Evolutionary conservation across 352 stramenopile genomes (phyloP).

Genomic region (Phytophthora sansomeana): DNA sequence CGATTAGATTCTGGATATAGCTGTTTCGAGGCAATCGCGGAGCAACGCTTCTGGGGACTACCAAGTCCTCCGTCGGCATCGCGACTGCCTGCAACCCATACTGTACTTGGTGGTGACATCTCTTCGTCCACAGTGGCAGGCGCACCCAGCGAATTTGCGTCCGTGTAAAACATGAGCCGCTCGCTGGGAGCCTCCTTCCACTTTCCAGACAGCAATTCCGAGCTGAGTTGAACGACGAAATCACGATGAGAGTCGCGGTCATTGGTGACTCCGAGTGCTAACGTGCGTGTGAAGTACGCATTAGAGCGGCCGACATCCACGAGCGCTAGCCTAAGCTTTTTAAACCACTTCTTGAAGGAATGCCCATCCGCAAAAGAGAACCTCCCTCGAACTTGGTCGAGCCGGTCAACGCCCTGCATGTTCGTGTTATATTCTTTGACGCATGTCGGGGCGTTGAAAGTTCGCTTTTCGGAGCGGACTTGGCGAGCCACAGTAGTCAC

Average conservation of each 20-base stretch:
- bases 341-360: constrained; percentile 44
- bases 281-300: constrained; percentile 4
- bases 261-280: too few species aligned
- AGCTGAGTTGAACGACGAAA: constrained; percentile 3
- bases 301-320: too few species aligned
- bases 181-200: constrained; percentile 17
- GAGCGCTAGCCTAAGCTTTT: too few species aligned
- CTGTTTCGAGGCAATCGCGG: constrained; percentile 6
- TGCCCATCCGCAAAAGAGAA: constrained; percentile 43
- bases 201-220: constrained; percentile 13
- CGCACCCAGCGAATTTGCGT: not conserved
- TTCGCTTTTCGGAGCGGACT: too few species aligned
- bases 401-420: constrained; percentile 45
- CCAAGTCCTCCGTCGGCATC: not conserved
- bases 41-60: constrained; percentile 3
- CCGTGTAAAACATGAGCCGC: constrained; percentile 4
- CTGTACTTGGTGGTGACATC: constrained; percentile 5
- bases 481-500: too few species aligned
- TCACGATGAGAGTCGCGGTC: too few species aligned
- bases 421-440: constrained; percentile 43
- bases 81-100: not conserved
- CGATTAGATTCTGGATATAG: constrained; percentile 8
- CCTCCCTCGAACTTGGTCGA: constrained; percentile 31
- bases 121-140: not conserved
- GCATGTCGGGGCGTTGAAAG: constrained; percentile 24